A percentile compares a stretch with the other conserved stretches of the same genome.
Conservation (phyloP, 176 grass and related monocot species). For the Carex kokanica region DNA sequence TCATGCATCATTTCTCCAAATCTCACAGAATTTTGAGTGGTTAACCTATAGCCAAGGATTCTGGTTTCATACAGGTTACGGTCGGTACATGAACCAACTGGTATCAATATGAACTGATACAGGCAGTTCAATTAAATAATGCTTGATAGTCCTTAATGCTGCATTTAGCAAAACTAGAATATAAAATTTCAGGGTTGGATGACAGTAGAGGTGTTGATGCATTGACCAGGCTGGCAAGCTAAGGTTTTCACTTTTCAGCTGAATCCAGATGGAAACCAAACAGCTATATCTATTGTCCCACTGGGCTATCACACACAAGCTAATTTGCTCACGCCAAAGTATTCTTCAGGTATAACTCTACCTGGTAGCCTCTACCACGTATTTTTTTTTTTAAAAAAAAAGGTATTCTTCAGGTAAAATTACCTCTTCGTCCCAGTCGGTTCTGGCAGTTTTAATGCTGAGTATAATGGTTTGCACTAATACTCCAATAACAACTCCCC, state of each 20-base stretch:
- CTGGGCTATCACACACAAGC: neutral
- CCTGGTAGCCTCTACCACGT: no score
- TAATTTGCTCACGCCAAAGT: neutral
- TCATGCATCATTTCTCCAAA: neutral
- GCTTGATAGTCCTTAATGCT: neutral
- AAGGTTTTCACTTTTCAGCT: neutral
- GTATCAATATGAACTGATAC: neutral
- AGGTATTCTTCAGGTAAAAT: neutral
- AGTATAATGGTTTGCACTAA: neutral
- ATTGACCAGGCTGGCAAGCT: neutral
- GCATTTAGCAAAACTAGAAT: neutral
- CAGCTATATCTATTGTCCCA: neutral
- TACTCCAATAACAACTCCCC: constrained; percentile 7
- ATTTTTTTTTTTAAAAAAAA: no score
- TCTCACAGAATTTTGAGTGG: no score
- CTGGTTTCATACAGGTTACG: neutral
- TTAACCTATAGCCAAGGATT: neutral
- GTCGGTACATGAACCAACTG: neutral
- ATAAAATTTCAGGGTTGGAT: neutral
- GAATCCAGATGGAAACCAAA: neutral
- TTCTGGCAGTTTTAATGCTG: neutral
- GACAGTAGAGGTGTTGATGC: neutral
- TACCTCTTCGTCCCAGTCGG: constrained; percentile 9
- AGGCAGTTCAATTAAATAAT: no score
- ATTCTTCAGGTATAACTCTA: neutral